phyloP scores from a whole-genome alignment of 202 grass and related monocot genomes.

The Carex arenaria region DNA sequence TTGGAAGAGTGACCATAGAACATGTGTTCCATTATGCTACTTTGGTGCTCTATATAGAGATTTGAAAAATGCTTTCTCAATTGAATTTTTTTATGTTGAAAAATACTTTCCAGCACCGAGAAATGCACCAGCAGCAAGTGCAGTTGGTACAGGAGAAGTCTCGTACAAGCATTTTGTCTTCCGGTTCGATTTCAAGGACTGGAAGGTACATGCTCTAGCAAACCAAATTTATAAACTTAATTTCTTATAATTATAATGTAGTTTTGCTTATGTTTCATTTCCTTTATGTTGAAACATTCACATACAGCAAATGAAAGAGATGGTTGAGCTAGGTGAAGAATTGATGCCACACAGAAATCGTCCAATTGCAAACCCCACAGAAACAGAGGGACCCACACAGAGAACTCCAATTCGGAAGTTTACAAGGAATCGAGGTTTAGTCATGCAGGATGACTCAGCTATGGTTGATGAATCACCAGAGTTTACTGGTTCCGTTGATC shows the following conservation, averaged over 20 bases:
- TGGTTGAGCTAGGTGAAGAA: constrained; percentile 8
- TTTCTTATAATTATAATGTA: not conserved
- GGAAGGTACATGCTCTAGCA: constrained; percentile 48
- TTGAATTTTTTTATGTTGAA: not conserved
- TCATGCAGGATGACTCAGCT: constrained; percentile 20
- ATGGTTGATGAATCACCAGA: constrained; percentile 18
- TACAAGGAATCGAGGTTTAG: constrained; percentile 10
- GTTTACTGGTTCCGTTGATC: constrained; percentile 5
- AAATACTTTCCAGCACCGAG: constrained; percentile 46
- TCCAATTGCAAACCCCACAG: not conserved
- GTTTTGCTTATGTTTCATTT: not conserved
- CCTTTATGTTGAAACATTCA: not conserved
- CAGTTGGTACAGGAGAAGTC: constrained; percentile 46
- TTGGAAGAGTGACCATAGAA: not conserved
- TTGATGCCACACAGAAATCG: not conserved
- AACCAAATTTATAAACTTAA: not conserved
- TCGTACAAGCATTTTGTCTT: constrained; percentile 70
- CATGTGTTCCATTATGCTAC: not conserved
- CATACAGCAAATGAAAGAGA: constrained; percentile 9
- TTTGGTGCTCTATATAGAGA: no score
- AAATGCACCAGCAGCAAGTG: constrained; percentile 63
- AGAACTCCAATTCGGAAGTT: constrained; percentile 31
- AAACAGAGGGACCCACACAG: constrained; percentile 7
- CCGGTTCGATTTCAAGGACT: constrained; percentile 77
- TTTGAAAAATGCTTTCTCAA: not conserved